Evolutionary conservation across 805 yeast species (phyloP).

Genomic region (Metschnikowia kunwiensis): DNA sequence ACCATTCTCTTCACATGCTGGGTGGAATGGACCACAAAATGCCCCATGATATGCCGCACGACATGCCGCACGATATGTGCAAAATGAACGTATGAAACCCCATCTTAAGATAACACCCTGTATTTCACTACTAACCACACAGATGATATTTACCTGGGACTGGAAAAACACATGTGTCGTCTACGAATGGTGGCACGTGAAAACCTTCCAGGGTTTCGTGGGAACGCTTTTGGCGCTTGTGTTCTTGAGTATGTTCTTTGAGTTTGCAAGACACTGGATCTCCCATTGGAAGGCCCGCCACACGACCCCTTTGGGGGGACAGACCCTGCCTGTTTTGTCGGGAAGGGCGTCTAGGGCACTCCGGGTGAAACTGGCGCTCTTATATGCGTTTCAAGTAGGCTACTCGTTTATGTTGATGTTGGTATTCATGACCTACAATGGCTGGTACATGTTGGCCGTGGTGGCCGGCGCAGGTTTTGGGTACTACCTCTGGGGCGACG

Average conservation of each 20-base stretch:
- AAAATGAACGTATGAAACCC: conserved; percentile 47
- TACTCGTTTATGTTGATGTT: conserved; percentile 74
- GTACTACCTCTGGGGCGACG: conserved; percentile 53
- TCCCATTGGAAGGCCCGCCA: conserved; percentile 27
- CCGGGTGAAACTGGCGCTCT: conserved; percentile 35
- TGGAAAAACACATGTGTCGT: conserved; percentile 70
- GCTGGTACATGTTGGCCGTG: conserved; percentile 78
- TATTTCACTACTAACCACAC: not conserved
- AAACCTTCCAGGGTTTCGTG: conserved; percentile 48
- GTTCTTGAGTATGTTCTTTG: conserved; percentile 55
- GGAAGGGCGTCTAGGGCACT: not conserved
- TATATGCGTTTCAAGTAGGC: conserved; percentile 65
- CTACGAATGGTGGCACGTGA: conserved; percentile 78
- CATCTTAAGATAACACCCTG: not conserved
- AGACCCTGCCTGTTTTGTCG: not conserved
- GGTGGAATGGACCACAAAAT: conserved; percentile 20
- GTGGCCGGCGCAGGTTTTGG: conserved; percentile 72
- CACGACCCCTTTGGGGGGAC: not conserved
- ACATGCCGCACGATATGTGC: conserved; percentile 41
- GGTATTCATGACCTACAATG: conserved; percentile 82
- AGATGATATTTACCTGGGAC: conserved; percentile 78
- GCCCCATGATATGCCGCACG: too few species aligned
- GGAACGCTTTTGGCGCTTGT: conserved; percentile 50
- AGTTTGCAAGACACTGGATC: conserved; percentile 42
- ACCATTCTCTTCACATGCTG: conserved; percentile 17